Percentiles rank a stretch among this genome's conserved stretches.
phyloP scores from a whole-genome alignment of 352 stramenopile genomes.

The Globisporangium polare region DNA sequence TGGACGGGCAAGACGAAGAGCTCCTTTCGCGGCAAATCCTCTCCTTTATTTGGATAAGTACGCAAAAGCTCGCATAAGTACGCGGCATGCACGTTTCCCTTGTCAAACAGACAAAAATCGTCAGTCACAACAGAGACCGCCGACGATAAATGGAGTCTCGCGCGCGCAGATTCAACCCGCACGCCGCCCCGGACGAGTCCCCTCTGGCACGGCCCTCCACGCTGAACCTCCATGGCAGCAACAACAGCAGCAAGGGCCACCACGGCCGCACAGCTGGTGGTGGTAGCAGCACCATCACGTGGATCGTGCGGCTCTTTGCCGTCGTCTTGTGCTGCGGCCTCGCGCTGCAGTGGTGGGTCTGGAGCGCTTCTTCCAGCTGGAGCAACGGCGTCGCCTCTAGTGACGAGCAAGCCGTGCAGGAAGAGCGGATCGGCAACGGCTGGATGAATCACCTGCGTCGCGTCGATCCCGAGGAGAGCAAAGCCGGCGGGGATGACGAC shows the following conservation, averaged over 20 bases:
- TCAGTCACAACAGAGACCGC: no score
- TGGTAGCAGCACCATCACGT: conserved; percentile 22
- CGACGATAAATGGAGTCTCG: conserved; percentile 41
- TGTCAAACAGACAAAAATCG: no score
- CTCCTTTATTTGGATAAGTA: no score
- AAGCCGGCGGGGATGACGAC: neutral
- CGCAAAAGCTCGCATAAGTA: no score
- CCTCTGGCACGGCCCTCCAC: conserved; percentile 3
- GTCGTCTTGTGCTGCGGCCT: conserved; percentile 36
- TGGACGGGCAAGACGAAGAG: no score
- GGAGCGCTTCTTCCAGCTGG: conserved; percentile 20
- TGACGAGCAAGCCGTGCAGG: neutral
- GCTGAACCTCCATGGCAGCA: neutral
- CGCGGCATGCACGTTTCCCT: no score
- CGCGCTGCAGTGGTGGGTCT: conserved; percentile 43
- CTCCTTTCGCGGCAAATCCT: no score
- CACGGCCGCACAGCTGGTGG: neutral
- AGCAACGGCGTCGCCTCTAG: neutral
- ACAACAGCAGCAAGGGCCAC: neutral
- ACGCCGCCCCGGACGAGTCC: conserved; percentile 12
- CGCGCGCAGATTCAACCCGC: conserved; percentile 24
- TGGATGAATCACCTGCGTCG: conserved; percentile 39
- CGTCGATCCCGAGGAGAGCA: conserved; percentile 17
- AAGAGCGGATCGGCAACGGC: conserved; percentile 15
- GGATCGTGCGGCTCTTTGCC: conserved; percentile 41